These are phyloP conservation scores for Brasilioporus rufonigricans DNA, from an alignment of 768 basidiomycete genomes.

Conservation along the genomic window DNA sequence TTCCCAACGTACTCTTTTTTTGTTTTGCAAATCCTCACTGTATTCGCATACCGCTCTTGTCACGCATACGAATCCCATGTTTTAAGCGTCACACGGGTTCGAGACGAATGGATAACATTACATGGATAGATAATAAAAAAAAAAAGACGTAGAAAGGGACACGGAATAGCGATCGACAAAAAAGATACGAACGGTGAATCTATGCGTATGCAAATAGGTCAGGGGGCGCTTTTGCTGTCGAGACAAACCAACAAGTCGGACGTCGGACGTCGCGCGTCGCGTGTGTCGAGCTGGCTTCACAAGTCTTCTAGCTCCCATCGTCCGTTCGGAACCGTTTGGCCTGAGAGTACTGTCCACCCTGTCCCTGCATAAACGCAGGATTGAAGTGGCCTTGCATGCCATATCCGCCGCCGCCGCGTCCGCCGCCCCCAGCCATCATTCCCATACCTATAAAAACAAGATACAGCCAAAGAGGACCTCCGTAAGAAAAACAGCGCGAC, in stretches of 20 bases:
- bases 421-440: slow-evolving; percentile 43
- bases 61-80: background rate
- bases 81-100: background rate
- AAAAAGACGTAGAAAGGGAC: background rate
- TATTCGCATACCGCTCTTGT: slow-evolving; percentile 15
- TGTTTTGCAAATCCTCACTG: slow-evolving; percentile 2
- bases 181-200: background rate
- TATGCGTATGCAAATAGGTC: background rate
- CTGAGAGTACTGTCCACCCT: slow-evolving; percentile 41
- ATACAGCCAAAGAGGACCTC: slow-evolving; percentile 27
- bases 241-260: too few relatives aligned
- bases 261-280: too few relatives aligned
- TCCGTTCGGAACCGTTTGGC: slow-evolving; percentile 57
- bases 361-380: slow-evolving; percentile 64
- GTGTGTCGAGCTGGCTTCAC: background rate
- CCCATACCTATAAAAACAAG: slow-evolving; percentile 44
- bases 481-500: slow-evolving; percentile 32
- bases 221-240: too few relatives aligned
- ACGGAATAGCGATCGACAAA: slow-evolving; percentile 6
- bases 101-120: slow-evolving; percentile 16
- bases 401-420: slow-evolving; percentile 33
- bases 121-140: slow-evolving; percentile 27
- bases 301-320: slow-evolving; percentile 37
- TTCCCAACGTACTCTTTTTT: background rate
- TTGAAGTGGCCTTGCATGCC: slow-evolving; percentile 67